These are phyloP conservation scores for Ogataea henricii DNA, from an alignment of 805 yeast species.

Conservation along the genomic window DNA sequence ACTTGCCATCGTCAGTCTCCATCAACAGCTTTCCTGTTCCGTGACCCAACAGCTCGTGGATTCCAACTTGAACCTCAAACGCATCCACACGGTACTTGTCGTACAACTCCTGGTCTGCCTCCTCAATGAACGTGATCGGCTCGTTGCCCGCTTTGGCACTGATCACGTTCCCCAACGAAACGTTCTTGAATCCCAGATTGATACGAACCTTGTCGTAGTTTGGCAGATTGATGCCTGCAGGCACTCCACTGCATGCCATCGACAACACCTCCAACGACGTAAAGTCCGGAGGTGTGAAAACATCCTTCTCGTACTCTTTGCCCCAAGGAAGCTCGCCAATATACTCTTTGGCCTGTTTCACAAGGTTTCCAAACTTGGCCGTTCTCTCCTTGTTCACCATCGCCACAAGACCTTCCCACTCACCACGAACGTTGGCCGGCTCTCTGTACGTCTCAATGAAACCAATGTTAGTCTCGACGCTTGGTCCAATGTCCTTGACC, in stretches of 20 bases:
- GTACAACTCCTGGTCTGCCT: slow-evolving; percentile 55
- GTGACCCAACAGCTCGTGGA: slow-evolving; percentile 88
- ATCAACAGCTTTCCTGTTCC: slow-evolving; percentile 82
- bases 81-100: slow-evolving; percentile 76
- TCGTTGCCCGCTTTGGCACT: slow-evolving; percentile 72
- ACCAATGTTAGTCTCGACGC: slow-evolving; percentile 79
- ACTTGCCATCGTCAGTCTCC: slow-evolving; percentile 58
- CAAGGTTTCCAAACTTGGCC: slow-evolving; percentile 71
- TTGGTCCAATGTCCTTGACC: slow-evolving; percentile 86
- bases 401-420: slow-evolving; percentile 91
- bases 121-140: slow-evolving; percentile 65
- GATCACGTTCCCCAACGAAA: slow-evolving; percentile 82
- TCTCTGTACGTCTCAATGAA: slow-evolving; percentile 93
- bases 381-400: slow-evolving; percentile 89
- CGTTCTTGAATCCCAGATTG: slow-evolving; percentile 85
- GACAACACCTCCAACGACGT: slow-evolving; percentile 88
- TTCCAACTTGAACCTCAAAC: slow-evolving; percentile 91
- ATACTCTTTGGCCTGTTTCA: slow-evolving; percentile 62
- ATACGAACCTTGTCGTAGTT: slow-evolving; percentile 88
- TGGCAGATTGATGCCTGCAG: slow-evolving; percentile 93
- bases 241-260: slow-evolving; percentile 87
- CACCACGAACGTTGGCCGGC: slow-evolving; percentile 89
- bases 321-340: slow-evolving; percentile 79
- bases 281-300: slow-evolving; percentile 90
- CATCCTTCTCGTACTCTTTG: slow-evolving; percentile 72